phyloP scores from a whole-genome alignment of 2,329 filamentous ascomycete genomes.

The Ophiostoma sp. region DNA sequence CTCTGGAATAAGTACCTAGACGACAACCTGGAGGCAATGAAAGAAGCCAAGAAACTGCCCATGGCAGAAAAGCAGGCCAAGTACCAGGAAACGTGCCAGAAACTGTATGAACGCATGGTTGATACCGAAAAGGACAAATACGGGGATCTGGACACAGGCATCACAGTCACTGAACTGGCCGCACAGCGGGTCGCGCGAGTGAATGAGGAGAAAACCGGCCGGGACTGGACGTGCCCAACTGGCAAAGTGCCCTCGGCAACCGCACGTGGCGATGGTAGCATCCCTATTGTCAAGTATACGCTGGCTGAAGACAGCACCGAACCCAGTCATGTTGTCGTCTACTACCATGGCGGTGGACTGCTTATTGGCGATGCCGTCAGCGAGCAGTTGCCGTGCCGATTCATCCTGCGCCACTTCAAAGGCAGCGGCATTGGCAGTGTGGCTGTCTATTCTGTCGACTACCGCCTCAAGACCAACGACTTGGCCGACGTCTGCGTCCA shows the following conservation, averaged over 20 bases:
- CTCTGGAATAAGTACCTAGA: neutral
- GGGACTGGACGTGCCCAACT: neutral
- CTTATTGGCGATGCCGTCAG: conserved; percentile 45
- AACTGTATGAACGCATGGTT: neutral
- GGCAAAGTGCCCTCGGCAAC: neutral
- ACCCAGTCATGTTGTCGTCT: conserved; percentile 35
- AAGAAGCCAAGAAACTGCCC: neutral
- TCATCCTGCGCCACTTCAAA: conserved; percentile 34
- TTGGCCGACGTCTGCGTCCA: conserved; percentile 37
- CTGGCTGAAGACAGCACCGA: neutral
- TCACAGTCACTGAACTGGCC: neutral
- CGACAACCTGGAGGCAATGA: neutral
- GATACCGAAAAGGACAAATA: neutral
- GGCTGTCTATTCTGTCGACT: conserved; percentile 42
- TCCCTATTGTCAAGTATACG: neutral
- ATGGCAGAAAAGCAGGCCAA: neutral
- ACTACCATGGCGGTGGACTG: conserved; percentile 47
- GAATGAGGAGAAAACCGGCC: neutral
- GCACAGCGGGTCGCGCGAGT: neutral
- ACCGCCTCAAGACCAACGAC: conserved; percentile 41
- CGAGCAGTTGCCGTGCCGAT: conserved; percentile 45
- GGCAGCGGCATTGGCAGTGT: conserved; percentile 6
- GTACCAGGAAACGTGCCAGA: neutral
- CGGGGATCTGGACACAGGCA: neutral
- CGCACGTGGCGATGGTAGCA: neutral